A percentile compares a stretch with the other conserved stretches of the same genome.
These are phyloP conservation scores for Russula brevipes DNA, from an alignment of 768 basidiomycete genomes.

Conservation along the genomic window DNA sequence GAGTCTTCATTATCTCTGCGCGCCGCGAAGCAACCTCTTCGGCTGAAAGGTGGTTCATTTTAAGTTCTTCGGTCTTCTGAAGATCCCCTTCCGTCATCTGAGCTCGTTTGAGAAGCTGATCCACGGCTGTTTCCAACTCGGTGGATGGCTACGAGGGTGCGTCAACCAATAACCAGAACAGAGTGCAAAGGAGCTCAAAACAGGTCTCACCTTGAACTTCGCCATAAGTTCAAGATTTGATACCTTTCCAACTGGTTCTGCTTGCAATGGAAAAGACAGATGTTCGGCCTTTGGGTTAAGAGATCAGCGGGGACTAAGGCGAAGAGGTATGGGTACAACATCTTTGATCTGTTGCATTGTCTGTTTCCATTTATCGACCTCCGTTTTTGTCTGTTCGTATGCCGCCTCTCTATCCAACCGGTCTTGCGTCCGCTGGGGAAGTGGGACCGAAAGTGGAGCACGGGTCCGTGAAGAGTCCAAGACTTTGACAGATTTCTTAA, in stretches of 20 bases:
- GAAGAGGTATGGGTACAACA: slow-evolving; percentile 36
- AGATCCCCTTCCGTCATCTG: slow-evolving; percentile 80
- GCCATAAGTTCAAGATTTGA: slow-evolving; percentile 75
- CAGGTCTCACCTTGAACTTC: slow-evolving; percentile 67
- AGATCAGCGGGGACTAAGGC: background rate
- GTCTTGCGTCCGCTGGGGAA: slow-evolving; percentile 84
- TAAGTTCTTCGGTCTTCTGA: slow-evolving; percentile 72
- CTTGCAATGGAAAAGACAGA: slow-evolving; percentile 81
- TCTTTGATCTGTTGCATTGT: slow-evolving; percentile 92
- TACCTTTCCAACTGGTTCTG: slow-evolving; percentile 44
- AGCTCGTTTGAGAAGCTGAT: slow-evolving; percentile 72
- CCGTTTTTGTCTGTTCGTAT: slow-evolving; percentile 87
- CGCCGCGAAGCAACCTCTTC: slow-evolving; percentile 84
- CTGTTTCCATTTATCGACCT: slow-evolving; percentile 89
- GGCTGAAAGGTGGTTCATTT: slow-evolving; percentile 73
- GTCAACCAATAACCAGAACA: slow-evolving; percentile 5
- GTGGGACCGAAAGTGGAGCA: slow-evolving; percentile 65
- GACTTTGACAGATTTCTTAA: slow-evolving; percentile 66
- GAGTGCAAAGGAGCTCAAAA: background rate
- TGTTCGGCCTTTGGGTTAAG: slow-evolving; percentile 61
- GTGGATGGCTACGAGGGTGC: slow-evolving; percentile 60
- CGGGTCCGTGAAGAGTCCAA: slow-evolving; percentile 51
- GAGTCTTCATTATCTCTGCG: slow-evolving; percentile 77
- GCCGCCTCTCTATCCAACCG: slow-evolving; percentile 90
- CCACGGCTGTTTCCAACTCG: slow-evolving; percentile 77